Evolutionary conservation across 2,329 filamentous ascomycete genomes (phyloP), one percentile per base, ranked within the genome.

Genomic region (Myriosclerotinia curreyana): DNA sequence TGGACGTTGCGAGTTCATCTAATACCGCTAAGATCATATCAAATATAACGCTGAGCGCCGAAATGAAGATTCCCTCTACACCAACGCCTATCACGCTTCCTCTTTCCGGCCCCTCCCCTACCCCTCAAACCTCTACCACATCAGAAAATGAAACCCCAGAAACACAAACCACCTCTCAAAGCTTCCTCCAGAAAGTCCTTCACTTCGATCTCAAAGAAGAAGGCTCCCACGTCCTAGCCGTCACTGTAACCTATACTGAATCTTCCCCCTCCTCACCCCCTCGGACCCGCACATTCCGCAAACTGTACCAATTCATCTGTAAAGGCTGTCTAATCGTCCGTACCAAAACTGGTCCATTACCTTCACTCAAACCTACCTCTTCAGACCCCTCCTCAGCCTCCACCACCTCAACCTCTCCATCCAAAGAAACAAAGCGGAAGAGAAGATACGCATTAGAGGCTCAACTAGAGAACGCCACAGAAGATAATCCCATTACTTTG

Each of bases 261-360:
- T 92, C 90, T 0, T 84, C 83, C n/a, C 80, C 83, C 22, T 84
- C 82, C 68, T 86, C 86, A 3, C 44, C 61, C 22, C 28, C 36
- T 11, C 52, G 52, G 9, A 58, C 34, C 20, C 82, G 95, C 66
- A 96, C 92, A 12, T 98, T 98, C 74, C 82, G 94, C 69, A 98
- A 98, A 78, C 79, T 99, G 66, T 99, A 98, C 76, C 95, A 98
- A 76, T 99, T 99, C 74, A 88, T 96, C 63, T 95, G 93, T 74
- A 94, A 96, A 79, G 86, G 91, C 48, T 90, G 92, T 66, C 80
- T 99, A 69, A 91, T 93, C 68, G 94, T 99, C 65, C 83, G 94
- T 68, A 97, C 94, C 0, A 99, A 98, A 76, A 85, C 92, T 3
- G 82, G 86, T 60, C 74, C 91, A 64, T 73, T 81, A 50, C 75